A percentile compares a stretch with the other conserved stretches of the same genome.
phyloP scores from a whole-genome alignment of 2,329 filamentous ascomycete genomes.

The Alternaria tenuissima region DNA sequence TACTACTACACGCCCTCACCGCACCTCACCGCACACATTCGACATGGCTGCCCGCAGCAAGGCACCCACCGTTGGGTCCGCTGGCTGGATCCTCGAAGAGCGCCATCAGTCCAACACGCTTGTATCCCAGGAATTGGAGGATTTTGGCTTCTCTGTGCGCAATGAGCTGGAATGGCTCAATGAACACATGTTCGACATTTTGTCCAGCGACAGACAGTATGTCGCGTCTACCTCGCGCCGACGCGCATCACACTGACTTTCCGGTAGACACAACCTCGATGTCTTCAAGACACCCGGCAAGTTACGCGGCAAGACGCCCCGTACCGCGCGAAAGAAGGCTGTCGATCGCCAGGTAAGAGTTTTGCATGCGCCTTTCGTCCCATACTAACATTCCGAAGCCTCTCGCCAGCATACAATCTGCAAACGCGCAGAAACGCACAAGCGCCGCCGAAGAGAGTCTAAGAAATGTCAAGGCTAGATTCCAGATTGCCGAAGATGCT shows the following conservation, averaged over 20 bases:
- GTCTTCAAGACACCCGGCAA: constrained; percentile 96
- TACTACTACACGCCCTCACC: constrained; percentile 18
- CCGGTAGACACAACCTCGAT: constrained; percentile 81
- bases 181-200: constrained; percentile 96
- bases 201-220: constrained; percentile 85
- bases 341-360: constrained; percentile 70
- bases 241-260: constrained; percentile 34
- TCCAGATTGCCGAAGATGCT: constrained; percentile 67
- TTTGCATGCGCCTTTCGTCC: constrained; percentile 56
- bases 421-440: constrained; percentile 54
- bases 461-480: constrained; percentile 63
- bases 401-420: constrained; percentile 58
- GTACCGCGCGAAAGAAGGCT: constrained; percentile 70
- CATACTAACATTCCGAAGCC: constrained; percentile 49
- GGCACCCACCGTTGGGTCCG: constrained; percentile 73
- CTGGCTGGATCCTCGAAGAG: constrained; percentile 86
- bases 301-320: constrained; percentile 80
- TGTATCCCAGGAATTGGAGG: constrained; percentile 82
- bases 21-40: constrained; percentile 16
- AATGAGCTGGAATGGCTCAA: constrained; percentile 99
- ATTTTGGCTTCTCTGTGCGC: constrained; percentile 88
- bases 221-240: constrained; percentile 48
- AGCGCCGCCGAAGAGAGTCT: constrained; percentile 64
- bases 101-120: constrained; percentile 79
- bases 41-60: constrained; percentile 47